phyloP scores from a whole-genome alignment of 2,329 filamentous ascomycete species.

The Spiromastix sp. region DNA sequence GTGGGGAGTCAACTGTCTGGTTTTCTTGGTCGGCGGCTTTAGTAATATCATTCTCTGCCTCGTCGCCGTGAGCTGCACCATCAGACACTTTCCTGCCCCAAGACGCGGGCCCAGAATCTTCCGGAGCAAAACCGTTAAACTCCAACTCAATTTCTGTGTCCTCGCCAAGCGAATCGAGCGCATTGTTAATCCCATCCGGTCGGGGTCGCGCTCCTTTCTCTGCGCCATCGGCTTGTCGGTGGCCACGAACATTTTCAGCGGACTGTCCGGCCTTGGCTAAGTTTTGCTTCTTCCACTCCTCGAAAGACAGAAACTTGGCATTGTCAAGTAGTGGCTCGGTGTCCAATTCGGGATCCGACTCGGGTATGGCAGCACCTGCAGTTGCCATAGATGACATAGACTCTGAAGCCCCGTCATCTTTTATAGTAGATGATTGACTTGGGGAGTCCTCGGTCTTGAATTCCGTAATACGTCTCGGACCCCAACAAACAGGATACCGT shows the following conservation, averaged over 20 bases:
- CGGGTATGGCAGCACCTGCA: conserved; percentile 1
- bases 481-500: conserved; percentile 18
- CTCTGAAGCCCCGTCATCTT: no score
- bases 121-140: conserved; percentile 51
- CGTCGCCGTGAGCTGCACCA: conserved; percentile 19
- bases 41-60: conserved; percentile 16
- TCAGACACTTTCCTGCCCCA: conserved; percentile 12
- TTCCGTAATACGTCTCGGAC: conserved; percentile 10
- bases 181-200: conserved; percentile 50
- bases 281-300: conserved; percentile 96
- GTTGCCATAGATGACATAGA: neutral
- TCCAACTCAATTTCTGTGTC: conserved; percentile 77
- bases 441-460: conserved; percentile 3
- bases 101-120: conserved; percentile 28
- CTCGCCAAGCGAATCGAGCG: conserved; percentile 70
- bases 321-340: conserved; percentile 60
- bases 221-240: conserved; percentile 37
- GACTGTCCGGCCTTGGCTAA: conserved; percentile 74
- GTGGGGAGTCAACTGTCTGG: conserved; percentile 9
- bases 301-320: conserved; percentile 85
- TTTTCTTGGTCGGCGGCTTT: conserved; percentile 8
- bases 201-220: conserved; percentile 40
- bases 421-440: conserved; percentile 4
- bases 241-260: conserved; percentile 54
- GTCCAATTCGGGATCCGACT: conserved; percentile 40